Percentiles rank a stretch among this genome's conserved stretches.
phyloP scores from a whole-genome alignment of 768 basidiomycete genomes.

The Lactarius deliciosus region DNA sequence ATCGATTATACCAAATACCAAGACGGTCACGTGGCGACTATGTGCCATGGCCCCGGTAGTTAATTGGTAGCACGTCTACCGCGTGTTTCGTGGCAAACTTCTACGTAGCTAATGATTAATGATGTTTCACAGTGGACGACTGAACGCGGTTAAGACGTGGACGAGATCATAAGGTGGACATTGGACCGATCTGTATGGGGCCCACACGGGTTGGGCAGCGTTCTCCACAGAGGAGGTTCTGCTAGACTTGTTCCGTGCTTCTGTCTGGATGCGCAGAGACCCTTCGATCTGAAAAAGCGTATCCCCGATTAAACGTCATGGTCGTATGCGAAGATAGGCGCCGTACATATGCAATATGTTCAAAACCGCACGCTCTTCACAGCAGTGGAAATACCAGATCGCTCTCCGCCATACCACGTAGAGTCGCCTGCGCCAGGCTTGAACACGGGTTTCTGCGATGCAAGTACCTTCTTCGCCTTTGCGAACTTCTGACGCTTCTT shows the following conservation, averaged over 20 bases:
- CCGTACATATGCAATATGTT: background rate
- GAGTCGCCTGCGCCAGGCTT: conserved; percentile 77
- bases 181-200: too few species aligned
- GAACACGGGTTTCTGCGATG: conserved; percentile 89
- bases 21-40: background rate
- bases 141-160: background rate
- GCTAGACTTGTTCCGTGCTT: background rate
- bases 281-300: background rate
- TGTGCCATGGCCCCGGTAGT: background rate
- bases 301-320: background rate
- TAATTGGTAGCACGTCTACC: background rate
- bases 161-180: too few species aligned
- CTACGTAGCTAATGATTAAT: background rate
- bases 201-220: too few species aligned
- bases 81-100: background rate
- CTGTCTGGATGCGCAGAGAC: background rate
- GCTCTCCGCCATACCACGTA: conserved; percentile 87
- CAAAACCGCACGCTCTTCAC: conserved; percentile 79
- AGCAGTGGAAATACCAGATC: conserved; percentile 87
- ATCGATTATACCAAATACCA: too few species aligned
- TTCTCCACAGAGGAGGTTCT: background rate
- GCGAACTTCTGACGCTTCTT: conserved; percentile 95
- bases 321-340: background rate
- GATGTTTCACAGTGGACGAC: background rate
- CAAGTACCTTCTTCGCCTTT: conserved; percentile 89